Conservation (phyloP, 2,329 filamentous ascomycete species). For the Neofusicoccum cordaticola region DNA sequence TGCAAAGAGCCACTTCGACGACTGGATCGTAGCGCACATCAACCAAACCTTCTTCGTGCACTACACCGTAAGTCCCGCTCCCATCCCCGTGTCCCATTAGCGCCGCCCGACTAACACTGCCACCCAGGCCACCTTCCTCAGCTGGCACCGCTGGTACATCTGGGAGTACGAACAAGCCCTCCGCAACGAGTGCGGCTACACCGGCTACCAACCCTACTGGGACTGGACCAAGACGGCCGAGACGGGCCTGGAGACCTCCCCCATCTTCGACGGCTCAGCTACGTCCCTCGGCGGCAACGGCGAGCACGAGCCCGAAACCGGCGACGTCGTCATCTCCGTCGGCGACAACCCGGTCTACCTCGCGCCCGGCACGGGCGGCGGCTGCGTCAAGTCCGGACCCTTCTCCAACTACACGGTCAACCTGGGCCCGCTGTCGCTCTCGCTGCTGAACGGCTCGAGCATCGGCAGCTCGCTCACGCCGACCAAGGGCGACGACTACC, state of each 20-base stretch:
- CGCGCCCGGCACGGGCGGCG: constrained; percentile 53
- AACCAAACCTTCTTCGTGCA: constrained; percentile 35
- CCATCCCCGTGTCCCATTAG: neutral
- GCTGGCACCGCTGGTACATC: constrained; percentile 44
- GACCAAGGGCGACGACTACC: constrained; percentile 17
- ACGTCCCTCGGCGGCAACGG: constrained; percentile 50
- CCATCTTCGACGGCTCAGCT: constrained; percentile 55
- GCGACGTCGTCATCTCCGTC: constrained; percentile 14
- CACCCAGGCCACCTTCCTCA: constrained; percentile 31
- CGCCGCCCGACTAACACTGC: neutral
- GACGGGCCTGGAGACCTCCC: constrained; percentile 35
- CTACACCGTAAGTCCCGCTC: constrained; percentile 27
- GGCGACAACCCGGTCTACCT: constrained; percentile 30
- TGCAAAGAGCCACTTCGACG: constrained; percentile 35
- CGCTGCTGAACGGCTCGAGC: constrained; percentile 23
- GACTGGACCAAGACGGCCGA: constrained; percentile 14
- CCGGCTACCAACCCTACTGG: constrained; percentile 43
- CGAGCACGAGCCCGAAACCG: neutral
- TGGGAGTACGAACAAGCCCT: constrained; percentile 44
- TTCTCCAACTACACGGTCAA: constrained; percentile 48
- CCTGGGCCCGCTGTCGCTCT: constrained; percentile 46
- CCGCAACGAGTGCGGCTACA: constrained; percentile 43
- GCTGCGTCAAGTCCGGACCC: constrained; percentile 53
- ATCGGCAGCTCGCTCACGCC: constrained; percentile 8
- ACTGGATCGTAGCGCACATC: constrained; percentile 36